A percentile compares a stretch with the other conserved stretches of the same genome.
Evolutionary conservation across 2,329 filamentous ascomycete species (phyloP).

Genomic region (Pseudocercospora vitis): DNA sequence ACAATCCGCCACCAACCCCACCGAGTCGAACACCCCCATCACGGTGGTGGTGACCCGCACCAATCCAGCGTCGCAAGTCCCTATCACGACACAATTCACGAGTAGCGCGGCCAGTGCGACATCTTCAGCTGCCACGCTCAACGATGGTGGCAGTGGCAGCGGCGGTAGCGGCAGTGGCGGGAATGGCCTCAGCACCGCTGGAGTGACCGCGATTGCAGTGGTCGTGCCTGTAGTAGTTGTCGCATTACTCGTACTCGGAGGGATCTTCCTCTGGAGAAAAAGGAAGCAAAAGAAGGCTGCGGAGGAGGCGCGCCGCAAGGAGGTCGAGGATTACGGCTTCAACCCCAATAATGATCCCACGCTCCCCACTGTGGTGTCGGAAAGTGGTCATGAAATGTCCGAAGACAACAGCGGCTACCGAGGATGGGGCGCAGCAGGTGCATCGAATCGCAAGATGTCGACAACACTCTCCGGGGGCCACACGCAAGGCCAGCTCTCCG

Average conservation of each 20-base stretch:
- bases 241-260: slow-evolving; percentile 72
- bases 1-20: slow-evolving; percentile 14
- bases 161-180: slow-evolving; percentile 18
- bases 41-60: slow-evolving; percentile 23
- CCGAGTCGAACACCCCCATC: slow-evolving; percentile 13
- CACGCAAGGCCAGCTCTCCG: slow-evolving; percentile 58
- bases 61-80: slow-evolving; percentile 10
- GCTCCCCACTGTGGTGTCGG: slow-evolving; percentile 59
- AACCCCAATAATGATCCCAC: slow-evolving; percentile 96
- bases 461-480: slow-evolving; percentile 80
- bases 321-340: slow-evolving; percentile 95
- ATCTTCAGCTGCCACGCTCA: slow-evolving; percentile 17
- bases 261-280: slow-evolving; percentile 83
- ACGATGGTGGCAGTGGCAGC: slow-evolving; percentile 15
- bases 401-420: slow-evolving; percentile 83
- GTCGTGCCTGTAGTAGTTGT: slow-evolving; percentile 90
- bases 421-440: slow-evolving; percentile 74
- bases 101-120: slow-evolving; percentile 10
- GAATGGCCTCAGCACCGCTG: slow-evolving; percentile 59
- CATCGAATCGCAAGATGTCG: slow-evolving; percentile 71
- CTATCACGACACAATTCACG: slow-evolving; percentile 15
- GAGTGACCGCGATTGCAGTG: slow-evolving; percentile 86
- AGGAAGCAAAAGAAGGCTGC: slow-evolving; percentile 81
- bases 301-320: slow-evolving; percentile 86
- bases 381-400: slow-evolving; percentile 65